A percentile compares a stretch with the other conserved stretches of the same genome.
These are phyloP conservation scores for Vachellia pachyceras DNA, from an alignment of 306 rosid genomes.

Conservation along the genomic window DNA sequence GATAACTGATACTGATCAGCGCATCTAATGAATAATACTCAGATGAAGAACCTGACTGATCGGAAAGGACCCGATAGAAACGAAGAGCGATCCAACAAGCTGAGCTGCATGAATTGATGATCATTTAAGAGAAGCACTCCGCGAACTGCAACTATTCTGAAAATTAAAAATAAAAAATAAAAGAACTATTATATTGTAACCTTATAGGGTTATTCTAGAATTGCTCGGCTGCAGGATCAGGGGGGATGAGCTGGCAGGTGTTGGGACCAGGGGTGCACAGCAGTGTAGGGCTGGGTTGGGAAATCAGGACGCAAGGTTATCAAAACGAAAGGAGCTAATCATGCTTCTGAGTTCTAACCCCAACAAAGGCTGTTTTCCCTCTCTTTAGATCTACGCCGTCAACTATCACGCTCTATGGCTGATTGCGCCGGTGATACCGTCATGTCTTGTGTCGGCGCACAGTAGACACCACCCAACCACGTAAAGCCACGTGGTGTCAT, in stretches of 20 bases:
- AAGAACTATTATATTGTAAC: too few relatives aligned
- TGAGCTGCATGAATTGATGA: too few relatives aligned
- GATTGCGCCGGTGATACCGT: not conserved
- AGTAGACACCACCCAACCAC: slow-evolving; percentile 13
- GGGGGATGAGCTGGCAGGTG: slow-evolving; percentile 43
- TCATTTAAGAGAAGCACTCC: too few relatives aligned
- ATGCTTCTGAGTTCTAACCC: not conserved
- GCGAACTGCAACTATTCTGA: too few relatives aligned
- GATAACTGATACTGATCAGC: not conserved
- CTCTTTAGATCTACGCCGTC: not conserved
- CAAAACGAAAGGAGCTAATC: not conserved
- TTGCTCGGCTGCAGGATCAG: not conserved
- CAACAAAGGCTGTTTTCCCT: not conserved
- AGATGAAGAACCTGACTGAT: not conserved
- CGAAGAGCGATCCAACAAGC: too few relatives aligned
- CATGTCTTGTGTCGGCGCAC: slow-evolving; percentile 30
- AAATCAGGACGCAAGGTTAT: slow-evolving; percentile 50
- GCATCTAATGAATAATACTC: not conserved
- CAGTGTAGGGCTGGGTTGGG: slow-evolving; percentile 43
- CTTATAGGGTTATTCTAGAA: too few relatives aligned
- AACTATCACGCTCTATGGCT: not conserved
- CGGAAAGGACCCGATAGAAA: not conserved
- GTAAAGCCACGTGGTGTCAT: slow-evolving; percentile 10
- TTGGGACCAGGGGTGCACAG: slow-evolving; percentile 58
- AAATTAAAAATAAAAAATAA: too few relatives aligned